phyloP scores from a whole-genome alignment of 2,329 filamentous ascomycete genomes.

The Clonostachys byssicola region DNA sequence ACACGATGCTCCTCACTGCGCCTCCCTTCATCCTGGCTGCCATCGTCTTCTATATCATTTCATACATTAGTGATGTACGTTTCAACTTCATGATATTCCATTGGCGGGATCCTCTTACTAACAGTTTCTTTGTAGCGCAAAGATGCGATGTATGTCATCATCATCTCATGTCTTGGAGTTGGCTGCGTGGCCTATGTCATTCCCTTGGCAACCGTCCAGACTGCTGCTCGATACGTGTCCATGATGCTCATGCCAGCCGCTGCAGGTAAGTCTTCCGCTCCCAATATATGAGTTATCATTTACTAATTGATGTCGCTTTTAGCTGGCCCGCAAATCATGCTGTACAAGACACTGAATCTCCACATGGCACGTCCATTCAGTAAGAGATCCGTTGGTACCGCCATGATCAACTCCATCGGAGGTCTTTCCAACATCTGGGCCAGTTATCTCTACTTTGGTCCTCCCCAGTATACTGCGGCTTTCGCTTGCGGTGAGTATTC shows the following conservation, averaged over 20 bases:
- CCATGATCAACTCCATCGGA: constrained; percentile 63
- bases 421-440: constrained; percentile 56
- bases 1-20: constrained; percentile 57
- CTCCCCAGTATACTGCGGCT: constrained; percentile 13
- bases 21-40: constrained; percentile 57
- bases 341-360: constrained; percentile 71
- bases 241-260: constrained; percentile 26
- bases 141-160: constrained; percentile 65
- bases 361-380: constrained; percentile 65
- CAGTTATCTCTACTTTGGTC: constrained; percentile 52
- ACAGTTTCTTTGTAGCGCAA: constrained; percentile 52
- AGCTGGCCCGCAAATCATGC: constrained; percentile 8
- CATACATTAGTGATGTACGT: constrained; percentile 47
- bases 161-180: constrained; percentile 55
- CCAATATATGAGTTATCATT: too few relatives aligned
- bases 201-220: constrained; percentile 53
- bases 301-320: not conserved
- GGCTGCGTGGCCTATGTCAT: constrained; percentile 62
- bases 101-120: not conserved
- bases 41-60: constrained; percentile 45
- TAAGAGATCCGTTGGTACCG: constrained; percentile 64
- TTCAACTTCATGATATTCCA: not conserved
- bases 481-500: constrained; percentile 8
- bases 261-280: not conserved
- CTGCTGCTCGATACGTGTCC: constrained; percentile 55